Base-by-base conservation (phyloP, 441 rosid species). In the Macaranga tanarius region DNA sequence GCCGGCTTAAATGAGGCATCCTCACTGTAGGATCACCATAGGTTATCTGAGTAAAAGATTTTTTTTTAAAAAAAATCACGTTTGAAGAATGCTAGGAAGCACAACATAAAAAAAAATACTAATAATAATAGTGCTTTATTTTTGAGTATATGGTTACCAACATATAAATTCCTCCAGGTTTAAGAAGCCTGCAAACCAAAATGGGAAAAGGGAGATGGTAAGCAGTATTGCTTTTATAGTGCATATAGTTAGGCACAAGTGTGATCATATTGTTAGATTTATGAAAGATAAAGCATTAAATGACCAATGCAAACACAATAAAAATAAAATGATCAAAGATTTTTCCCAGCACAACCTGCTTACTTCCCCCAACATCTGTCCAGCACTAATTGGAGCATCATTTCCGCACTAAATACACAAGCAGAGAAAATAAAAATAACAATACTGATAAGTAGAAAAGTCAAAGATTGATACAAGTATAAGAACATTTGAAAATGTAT, bases 21-120 rank as follows among this genome's bases (percentile, higher is more conserved):
- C 99, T 88, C 74, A 80, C 97, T 67, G 79, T 84, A 2, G 97
- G 99, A 77, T 88, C 97, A 72, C 99, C 99, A 55, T 95, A 95
- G 7, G 97, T 92, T 83, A 95, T 90, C 99, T 94, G 85, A 55
- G 52, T 28, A 67, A 40, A 69, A 38, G 54, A 51, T 10, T 45
- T n/a, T n/a, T n/a, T n/a, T n/a, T 4, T 1, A 19, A 6, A 31
- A 28, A 4, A 47, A 42, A 57, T 62, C 66, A 76, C 5, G 13
- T 57, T 64, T 63, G 69, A 62, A 28, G 45, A 72, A 75, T 63
- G 59, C 69, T 50, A 4, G 69, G 40, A 68, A 66, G 57, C 38
- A 52, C 67, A 58, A 26, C 34, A 71, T 64, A 2, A 71, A 38
- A 57, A 73, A 55, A 50, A 59, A 28, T 28, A 28, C 31, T 28